Base-by-base conservation (phyloP, 768 basidiomycete genomes). In the Rubroboletus pulcherrimus region DNA sequence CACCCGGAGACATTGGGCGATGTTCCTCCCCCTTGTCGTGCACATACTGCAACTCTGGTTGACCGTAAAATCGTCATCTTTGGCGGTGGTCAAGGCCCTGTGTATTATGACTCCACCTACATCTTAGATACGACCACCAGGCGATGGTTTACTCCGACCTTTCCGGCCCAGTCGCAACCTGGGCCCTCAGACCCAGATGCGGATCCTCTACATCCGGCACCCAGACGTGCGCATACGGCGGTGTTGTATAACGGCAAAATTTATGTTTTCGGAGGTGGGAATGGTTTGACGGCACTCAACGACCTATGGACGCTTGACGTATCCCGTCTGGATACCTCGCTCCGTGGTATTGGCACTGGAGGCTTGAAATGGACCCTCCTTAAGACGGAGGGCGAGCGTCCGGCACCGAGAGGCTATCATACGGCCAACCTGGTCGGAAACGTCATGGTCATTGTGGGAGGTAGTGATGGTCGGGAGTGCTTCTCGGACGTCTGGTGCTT, bases 191-290 rank as follows among this genome's bases (percentile, higher is more conserved):
- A 63, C 5, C 51, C 55, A 15, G 49, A 56, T 0, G 52, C 45
- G 0, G 51, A 55, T 8, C 57, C 63, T 21, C 68, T 66, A 24
- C 70, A 71, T 41, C 85, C 90, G 0, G 79, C 83, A 3, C 84
- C 87, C 3, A 84, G 95, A 9, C 84, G 95, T 29, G 93, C 95
- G 1, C 95, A 98, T 70, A 91, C 92, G 0, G 83, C 91, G 1
- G 88, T 94, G 14, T 73, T 84, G 21, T 86, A 92, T 64, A 74
- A 76, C 30, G 78, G 79, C 55, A 86, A 82, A 66, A 79, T 98
- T 0, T 91, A 89, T 76, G 73, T 97, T 4, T 97, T 96, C 63
- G 95, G 93, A 8, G 93, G 95, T n/a, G 94, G 95, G 3, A 95
- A 93, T 55, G 95, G 95, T 0, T 77, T 87, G 74, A 82, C 81